Evolutionary conservation across 441 rosid species (phyloP), one percentile per base, ranked within the genome.

Genomic region (Brassica balearica): DNA sequence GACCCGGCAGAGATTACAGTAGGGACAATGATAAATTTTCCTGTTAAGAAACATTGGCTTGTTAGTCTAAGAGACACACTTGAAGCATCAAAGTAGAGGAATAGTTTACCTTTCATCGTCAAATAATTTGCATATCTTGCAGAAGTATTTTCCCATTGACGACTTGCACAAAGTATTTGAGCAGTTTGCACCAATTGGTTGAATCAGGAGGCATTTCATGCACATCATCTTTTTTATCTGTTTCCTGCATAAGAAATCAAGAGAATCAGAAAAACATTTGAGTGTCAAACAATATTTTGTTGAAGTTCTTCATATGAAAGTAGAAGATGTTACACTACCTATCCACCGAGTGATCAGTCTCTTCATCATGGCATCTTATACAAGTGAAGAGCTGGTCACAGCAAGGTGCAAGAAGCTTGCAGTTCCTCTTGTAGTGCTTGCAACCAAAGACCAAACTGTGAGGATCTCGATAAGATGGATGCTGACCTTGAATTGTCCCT

Each of bases 171-270:
- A 88, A 77, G 87, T 86, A 67, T 96, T 87, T 7, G 81, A 80
- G 82, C 98, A 96, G 76, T 80, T 82, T 56, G 88, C 90, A 76
- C 90, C 96, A 77, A 92, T 86, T n/a, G 97, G 96, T 82, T 94
- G 99, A 84, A 94, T 84, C 82, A 83, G 65, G 64, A 92, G 88
- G 83, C 99, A 96, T 14, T 79, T 83, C 97, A 96, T 96, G 82
- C 99, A 96, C 98, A 96, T 92, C 97, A 94, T 96, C 86, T 94
- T 97, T 67, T 93, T 75, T n/a, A 97, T 87, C 15, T 86, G 90
- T 84, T 96, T 96, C 87, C 99, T 94, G 91, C 80, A 81, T 56
- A 48, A 46, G 20, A 76, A 73, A 12, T 69, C 72, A 48, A 61
- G 69, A 61, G 56, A 79, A 70, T 73, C 36, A 71, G 6, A 53